Percentiles rank a stretch among this genome's conserved stretches.
Evolutionary conservation across 805 yeast genomes (phyloP).

Genomic region (Sugiyamaella americana): DNA sequence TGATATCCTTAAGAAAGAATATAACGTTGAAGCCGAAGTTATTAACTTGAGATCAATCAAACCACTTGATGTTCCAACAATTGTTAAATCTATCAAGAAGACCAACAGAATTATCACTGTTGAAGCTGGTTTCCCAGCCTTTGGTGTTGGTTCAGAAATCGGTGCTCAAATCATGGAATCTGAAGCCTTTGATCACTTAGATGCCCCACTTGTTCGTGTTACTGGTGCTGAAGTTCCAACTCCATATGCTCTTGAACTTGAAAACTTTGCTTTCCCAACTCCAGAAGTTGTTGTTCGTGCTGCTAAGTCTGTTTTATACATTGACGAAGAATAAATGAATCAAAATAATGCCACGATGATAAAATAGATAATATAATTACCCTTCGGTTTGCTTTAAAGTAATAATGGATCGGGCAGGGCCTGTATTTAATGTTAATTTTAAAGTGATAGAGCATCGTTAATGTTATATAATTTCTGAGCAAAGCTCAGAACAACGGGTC

Average conservation of each 20-base stretch:
- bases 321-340: conserved; percentile 25
- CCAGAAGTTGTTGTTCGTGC: conserved; percentile 81
- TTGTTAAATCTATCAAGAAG: conserved; percentile 85
- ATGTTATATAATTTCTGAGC: no score
- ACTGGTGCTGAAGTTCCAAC: conserved; percentile 99
- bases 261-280: conserved; percentile 99
- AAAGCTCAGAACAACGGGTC: no score
- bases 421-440: no score
- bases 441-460: no score
- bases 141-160: conserved; percentile 98
- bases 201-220: conserved; percentile 97
- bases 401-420: no score
- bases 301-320: conserved; percentile 36
- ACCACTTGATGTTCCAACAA: conserved; percentile 87
- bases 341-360: no score
- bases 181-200: conserved; percentile 96
- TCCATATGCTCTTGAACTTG: conserved; percentile 93
- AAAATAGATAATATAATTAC: no score
- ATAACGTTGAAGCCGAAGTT: conserved; percentile 88
- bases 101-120: conserved; percentile 94
- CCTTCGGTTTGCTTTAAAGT: no score
- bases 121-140: conserved; percentile 97
- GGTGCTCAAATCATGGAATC: conserved; percentile 97
- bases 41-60: conserved; percentile 93
- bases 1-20: conserved; percentile 70